A percentile compares a stretch with the other conserved stretches of the same genome.
Conservation (phyloP, 306 rosid genomes). For the Lotus japonicus region DNA sequence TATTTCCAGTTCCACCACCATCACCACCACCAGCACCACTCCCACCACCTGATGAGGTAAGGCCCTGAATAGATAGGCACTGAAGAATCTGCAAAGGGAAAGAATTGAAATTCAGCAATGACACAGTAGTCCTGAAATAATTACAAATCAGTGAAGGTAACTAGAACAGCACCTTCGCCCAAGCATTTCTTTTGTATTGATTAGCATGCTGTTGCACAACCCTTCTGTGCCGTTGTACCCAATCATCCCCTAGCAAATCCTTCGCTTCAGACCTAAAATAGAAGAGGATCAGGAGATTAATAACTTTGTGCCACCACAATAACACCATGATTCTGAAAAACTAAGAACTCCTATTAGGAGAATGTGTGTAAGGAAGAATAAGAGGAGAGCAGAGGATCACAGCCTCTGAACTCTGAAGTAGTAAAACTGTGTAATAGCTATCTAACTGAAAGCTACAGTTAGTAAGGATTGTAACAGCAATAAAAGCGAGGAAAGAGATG, state of each 20-base stretch:
- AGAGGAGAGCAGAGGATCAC: too few species aligned
- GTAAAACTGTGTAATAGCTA: too few species aligned
- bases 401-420: too few species aligned
- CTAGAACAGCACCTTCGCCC: conserved; percentile 72
- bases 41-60: conserved; percentile 85
- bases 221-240: conserved; percentile 94
- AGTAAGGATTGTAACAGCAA: too few species aligned
- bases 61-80: conserved; percentile 74
- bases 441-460: too few species aligned
- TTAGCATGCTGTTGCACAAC: conserved; percentile 97
- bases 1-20: conserved; percentile 64
- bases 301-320: not conserved
- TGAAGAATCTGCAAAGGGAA: conserved; percentile 70
- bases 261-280: conserved; percentile 90
- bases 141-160: not conserved
- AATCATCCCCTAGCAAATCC: conserved; percentile 97
- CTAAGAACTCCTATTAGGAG: too few species aligned
- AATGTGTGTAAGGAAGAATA: too few species aligned
- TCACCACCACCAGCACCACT: conserved; percentile 58
- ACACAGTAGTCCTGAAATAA: not conserved
- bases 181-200: conserved; percentile 85
- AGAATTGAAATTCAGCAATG: conserved; percentile 21
- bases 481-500: too few species aligned
- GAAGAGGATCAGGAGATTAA: not conserved
- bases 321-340: not conserved